Evolutionary conservation across 1,284 basidiomycete species (phyloP), one percentile per base, ranked within the genome.

Genomic region (Apiotrichum mycotoxinovorans): DNA sequence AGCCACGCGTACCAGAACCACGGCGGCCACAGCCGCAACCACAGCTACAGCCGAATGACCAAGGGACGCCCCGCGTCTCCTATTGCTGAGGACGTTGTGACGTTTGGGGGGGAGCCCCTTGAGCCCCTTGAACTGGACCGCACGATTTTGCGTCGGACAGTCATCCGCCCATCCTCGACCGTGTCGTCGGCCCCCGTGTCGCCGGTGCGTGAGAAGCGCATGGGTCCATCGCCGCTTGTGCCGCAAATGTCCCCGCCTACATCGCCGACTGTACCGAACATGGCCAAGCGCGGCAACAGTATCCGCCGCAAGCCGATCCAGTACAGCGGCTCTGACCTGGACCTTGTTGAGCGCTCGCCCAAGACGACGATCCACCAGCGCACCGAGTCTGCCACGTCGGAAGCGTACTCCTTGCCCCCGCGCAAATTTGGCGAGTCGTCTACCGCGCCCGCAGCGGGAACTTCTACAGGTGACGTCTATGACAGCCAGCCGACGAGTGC

Each of bases 251-350:
- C 33, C 12, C 43, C 25, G 34, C 26, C 27, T 2, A 44, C 41
- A 3, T 27, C 49, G n/a, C 46, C 56, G 10, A 22, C 40, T 1
- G 43, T 47, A 26, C 45, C 51, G 10, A n/a, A 35, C 37, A 30
- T 38, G 45, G 23, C 40, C 44, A 44, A 45, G 48, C 59, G 59
- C 22, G 45, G 45, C 51, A 62, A 62, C 51, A 57, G 55, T 11
- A 64, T 73, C 57, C 66, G 69, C 46, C 61, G 73, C 17, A 75
- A 75, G 62, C 73, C 73, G 0, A 45, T 75, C 34, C 67, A 69
- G 48, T 54, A 71, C 20, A 66, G 66, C n/a, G 49, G 58, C n/a
- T 63, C 68, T 44, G 73, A 75, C 50, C 62, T 65, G 8, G 65
- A 66, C 47, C 57, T 72, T 5, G 66, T 72, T 9, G 60, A 60